Evolutionary conservation across 208 protist species (phyloP).

Genomic region (Leishmania guyanensis): DNA sequence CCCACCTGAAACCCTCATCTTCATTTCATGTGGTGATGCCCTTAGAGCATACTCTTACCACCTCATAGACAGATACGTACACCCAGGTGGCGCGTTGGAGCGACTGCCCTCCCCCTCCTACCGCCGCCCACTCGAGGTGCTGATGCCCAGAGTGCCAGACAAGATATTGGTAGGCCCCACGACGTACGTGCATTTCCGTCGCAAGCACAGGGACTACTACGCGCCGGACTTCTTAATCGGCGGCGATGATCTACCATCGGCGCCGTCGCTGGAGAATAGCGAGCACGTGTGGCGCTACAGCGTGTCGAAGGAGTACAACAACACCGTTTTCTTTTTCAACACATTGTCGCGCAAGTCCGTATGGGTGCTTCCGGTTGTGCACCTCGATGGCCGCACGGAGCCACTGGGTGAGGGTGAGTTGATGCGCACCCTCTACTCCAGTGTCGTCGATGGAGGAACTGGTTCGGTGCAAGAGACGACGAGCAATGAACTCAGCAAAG

Average conservation of each 20-base stretch:
- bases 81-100: neutral
- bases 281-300: conserved; percentile 59
- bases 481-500: neutral
- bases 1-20: neutral
- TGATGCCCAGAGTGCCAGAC: conserved; percentile 38
- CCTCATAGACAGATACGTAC: neutral
- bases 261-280: conserved; percentile 16
- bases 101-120: neutral
- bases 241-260: neutral
- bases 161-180: conserved; percentile 56
- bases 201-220: conserved; percentile 53
- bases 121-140: neutral
- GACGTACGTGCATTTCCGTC: conserved; percentile 47
- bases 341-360: conserved; percentile 34
- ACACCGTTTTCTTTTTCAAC: conserved; percentile 76
- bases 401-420: conserved; percentile 27
- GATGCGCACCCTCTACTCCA: conserved; percentile 20
- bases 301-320: conserved; percentile 49
- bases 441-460: neutral
- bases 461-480: neutral
- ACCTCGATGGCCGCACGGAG: conserved; percentile 25
- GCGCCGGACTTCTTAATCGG: conserved; percentile 36
- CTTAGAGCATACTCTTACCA: neutral
- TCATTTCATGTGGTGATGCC: neutral
- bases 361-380: conserved; percentile 67